A percentile compares a stretch with the other conserved stretches of the same genome.
These are phyloP conservation scores for Whalleya microplaca DNA, from an alignment of 2,329 filamentous ascomycete genomes.

Conservation along the genomic window DNA sequence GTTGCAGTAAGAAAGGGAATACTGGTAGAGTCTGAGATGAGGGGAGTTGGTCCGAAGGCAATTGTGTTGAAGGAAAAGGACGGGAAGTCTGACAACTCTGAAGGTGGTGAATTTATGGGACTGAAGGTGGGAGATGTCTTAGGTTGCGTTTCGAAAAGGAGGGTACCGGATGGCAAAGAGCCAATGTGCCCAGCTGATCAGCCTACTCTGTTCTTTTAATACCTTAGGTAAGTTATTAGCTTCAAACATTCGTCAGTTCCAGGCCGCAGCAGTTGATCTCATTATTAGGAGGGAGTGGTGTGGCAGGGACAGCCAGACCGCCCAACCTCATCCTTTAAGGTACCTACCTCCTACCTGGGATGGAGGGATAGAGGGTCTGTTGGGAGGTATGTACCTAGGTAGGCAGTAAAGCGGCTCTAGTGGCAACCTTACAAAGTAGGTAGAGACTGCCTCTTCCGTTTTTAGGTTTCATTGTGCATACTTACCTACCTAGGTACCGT, in stretches of 20 bases:
- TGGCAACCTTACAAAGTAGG: not conserved
- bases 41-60: not conserved
- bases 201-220: not conserved
- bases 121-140: conserved; percentile 27
- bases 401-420: not conserved
- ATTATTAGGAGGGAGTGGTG: too few species aligned
- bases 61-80: conserved; percentile 3
- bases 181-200: conserved; percentile 3
- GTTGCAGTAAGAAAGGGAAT: not conserved
- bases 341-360: not conserved
- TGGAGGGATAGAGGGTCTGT: not conserved
- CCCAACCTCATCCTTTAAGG: not conserved
- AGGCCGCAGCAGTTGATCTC: conserved; percentile 22
- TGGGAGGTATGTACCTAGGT: not conserved
- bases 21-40: conserved; percentile 1
- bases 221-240: too few species aligned
- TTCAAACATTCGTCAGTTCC: conserved; percentile 24
- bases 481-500: too few species aligned
- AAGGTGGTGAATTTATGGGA: conserved; percentile 22
- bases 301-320: not conserved
- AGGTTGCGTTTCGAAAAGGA: conserved; percentile 33
- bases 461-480: not conserved
- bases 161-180: conserved; percentile 10
- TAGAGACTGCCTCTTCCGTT: not conserved
- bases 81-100: conserved; percentile 15